Evolutionary conservation across 108 stramenopile genomes (phyloP), one percentile per base, ranked within the genome.

Genomic region (Parmales sp.): DNA sequence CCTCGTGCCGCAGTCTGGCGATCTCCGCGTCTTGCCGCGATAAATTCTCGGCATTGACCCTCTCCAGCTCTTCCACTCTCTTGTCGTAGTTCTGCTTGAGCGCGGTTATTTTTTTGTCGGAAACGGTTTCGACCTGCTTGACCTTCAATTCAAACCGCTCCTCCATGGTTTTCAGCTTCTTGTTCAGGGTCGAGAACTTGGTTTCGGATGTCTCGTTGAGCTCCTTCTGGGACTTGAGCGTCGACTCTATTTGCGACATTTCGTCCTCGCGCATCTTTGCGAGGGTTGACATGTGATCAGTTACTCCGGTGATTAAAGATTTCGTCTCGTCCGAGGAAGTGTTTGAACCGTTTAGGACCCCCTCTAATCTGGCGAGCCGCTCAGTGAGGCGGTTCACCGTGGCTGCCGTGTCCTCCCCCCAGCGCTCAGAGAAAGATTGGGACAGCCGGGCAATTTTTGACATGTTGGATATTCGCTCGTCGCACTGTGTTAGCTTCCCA

Each of bases 261-360:
- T 28, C 54, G 11, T 60, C 54, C 16, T 34, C 31, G 31, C 54
- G 29, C 54, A 60, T 28, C 54, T 34, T 28, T 34, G 29, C 54
- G 31, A 60, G 20, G 31, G 13, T 34, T 34, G 54, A 60, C 16
- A 60, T 60, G 54, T 60, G 54, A 60, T 60, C 54, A 1, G 54
- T 60, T 34, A 60, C 54, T 9, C 36, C 36, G 26, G 16, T 28
- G 20, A 60, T 60, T 28, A 60, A 34, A 34, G 54, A 60, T 20
- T 60, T 60, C 54, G 54, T 60, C 26, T 60, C 54, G 13, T 26
- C 0, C 31, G 5, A 13, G 8, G 41, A 43, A 43, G 8, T n/a
- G n/a, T n/a, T n/a, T n/a, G 29, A 34, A 5, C 54, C 54, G 3
- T 34, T 34, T 3, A 60, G 13, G 31, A 60, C 36, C 5, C 54